These are phyloP conservation scores for Colletotrichum lini DNA, from an alignment of 2,329 filamentous ascomycete genomes.

Conservation along the genomic window DNA sequence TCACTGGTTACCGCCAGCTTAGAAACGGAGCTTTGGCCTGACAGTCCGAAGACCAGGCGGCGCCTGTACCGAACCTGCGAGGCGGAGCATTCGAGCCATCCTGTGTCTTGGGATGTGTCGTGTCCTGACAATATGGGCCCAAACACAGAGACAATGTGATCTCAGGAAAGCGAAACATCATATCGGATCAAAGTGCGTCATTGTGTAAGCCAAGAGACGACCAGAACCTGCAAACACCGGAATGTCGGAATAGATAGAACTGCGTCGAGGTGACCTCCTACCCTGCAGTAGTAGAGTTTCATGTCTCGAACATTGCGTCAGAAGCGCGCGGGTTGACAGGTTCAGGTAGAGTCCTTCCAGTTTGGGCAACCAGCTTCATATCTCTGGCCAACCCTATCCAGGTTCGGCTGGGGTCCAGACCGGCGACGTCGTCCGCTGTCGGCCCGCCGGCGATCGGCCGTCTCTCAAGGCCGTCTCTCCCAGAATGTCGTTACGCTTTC, in stretches of 20 bases:
- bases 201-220: slow-evolving; percentile 29
- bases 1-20: slow-evolving; percentile 14
- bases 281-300: slow-evolving; percentile 36
- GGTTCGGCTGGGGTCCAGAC: slow-evolving; percentile 17
- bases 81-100: background rate
- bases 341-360: slow-evolving; percentile 12
- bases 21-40: slow-evolving; percentile 21
- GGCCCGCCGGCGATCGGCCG: background rate
- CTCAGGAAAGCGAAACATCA: background rate
- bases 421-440: background rate
- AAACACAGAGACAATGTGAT: background rate
- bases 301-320: slow-evolving; percentile 36
- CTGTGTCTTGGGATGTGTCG: background rate
- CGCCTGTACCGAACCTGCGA: slow-evolving; percentile 10
- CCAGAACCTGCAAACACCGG: slow-evolving; percentile 11
- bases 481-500: too few relatives aligned
- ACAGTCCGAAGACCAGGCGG: slow-evolving; percentile 8
- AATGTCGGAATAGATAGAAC: slow-evolving; percentile 22
- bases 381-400: slow-evolving; percentile 13
- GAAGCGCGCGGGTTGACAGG: slow-evolving; percentile 31
- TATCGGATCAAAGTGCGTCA: slow-evolving; percentile 21
- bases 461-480: background rate
- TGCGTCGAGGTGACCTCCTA: background rate
- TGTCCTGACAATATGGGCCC: background rate
- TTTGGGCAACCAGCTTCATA: slow-evolving; percentile 20